Conservation (phyloP, 345 rosid genomes). For the Geranium brycei region DNA sequence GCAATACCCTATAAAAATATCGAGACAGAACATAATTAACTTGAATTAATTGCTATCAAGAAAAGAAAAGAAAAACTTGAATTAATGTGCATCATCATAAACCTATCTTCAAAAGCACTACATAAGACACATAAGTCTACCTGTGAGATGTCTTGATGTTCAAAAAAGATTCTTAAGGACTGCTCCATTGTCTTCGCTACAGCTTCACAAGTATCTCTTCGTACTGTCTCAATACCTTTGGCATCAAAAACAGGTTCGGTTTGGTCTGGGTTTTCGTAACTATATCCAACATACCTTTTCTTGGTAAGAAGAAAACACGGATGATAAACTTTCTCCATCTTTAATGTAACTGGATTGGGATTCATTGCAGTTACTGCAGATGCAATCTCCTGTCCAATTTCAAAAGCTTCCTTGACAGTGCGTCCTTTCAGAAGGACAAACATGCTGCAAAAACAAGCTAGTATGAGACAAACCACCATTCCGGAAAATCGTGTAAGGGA, state of each 20-base stretch:
- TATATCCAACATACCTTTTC: conserved; percentile 93
- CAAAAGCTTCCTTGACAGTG: conserved; percentile 52
- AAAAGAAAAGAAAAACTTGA: background rate
- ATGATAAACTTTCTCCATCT: conserved; percentile 94
- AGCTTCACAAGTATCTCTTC: conserved; percentile 81
- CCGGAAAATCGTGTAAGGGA: background rate
- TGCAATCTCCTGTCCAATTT: conserved; percentile 72
- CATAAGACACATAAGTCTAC: conserved; percentile 18
- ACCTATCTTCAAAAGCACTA: background rate
- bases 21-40: too few relatives aligned
- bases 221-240: conserved; percentile 94
- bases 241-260: conserved; percentile 72
- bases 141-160: conserved; percentile 49
- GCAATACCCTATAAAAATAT: background rate
- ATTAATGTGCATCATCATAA: background rate
- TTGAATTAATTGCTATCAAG: too few relatives aligned
- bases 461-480: background rate
- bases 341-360: conserved; percentile 80
- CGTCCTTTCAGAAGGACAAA: conserved; percentile 85
- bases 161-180: conserved; percentile 67
- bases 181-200: conserved; percentile 87
- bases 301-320: conserved; percentile 91
- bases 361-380: conserved; percentile 76
- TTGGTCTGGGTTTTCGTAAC: conserved; percentile 75
- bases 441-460: conserved; percentile 45